phyloP scores from a whole-genome alignment of 1,284 basidiomycete genomes.

The Chiua sp. region DNA sequence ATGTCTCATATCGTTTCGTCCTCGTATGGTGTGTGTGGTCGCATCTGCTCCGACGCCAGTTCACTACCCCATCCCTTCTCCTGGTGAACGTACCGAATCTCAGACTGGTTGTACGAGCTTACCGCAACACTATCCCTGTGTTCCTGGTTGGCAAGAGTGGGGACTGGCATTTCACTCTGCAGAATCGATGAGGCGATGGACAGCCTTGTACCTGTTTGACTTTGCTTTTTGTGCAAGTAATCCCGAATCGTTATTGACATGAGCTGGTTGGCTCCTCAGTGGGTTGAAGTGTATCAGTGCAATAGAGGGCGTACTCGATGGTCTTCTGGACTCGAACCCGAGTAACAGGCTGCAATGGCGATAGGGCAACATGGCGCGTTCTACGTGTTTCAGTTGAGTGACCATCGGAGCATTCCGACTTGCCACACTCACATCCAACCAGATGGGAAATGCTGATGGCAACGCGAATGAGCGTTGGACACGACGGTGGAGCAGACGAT shows the following conservation, averaged over 20 bases:
- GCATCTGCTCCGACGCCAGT: conserved; percentile 31
- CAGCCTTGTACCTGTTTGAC: conserved; percentile 36
- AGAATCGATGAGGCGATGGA: conserved; percentile 34
- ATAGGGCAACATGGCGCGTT: conserved; percentile 84
- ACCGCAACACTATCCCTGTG: conserved; percentile 37
- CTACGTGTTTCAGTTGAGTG: conserved; percentile 41
- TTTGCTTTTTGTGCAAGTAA: conserved; percentile 65
- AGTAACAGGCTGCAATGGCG: conserved; percentile 78
- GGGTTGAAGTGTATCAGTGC: conserved; percentile 1
- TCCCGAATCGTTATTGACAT: conserved; percentile 70
- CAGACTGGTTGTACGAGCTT: conserved; percentile 36
- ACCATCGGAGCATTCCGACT: conserved; percentile 1
- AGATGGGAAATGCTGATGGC: conserved; percentile 75
- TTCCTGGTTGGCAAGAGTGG: conserved; percentile 37
- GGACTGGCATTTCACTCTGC: conserved; percentile 39
- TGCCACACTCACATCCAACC: conserved; percentile 65
- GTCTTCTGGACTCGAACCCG: conserved; percentile 81
- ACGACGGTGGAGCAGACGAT: background rate
- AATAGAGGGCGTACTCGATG: conserved; percentile 59
- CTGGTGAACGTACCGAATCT: conserved; percentile 39
- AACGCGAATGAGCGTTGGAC: conserved; percentile 10
- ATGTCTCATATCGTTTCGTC: conserved; percentile 37
- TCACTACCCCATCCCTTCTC: conserved; percentile 36
- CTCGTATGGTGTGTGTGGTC: conserved; percentile 33
- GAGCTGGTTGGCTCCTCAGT: conserved; percentile 48